Evolutionary conservation across 2,329 filamentous ascomycete species (phyloP).

Genomic region (Fusarium decemcellulare): DNA sequence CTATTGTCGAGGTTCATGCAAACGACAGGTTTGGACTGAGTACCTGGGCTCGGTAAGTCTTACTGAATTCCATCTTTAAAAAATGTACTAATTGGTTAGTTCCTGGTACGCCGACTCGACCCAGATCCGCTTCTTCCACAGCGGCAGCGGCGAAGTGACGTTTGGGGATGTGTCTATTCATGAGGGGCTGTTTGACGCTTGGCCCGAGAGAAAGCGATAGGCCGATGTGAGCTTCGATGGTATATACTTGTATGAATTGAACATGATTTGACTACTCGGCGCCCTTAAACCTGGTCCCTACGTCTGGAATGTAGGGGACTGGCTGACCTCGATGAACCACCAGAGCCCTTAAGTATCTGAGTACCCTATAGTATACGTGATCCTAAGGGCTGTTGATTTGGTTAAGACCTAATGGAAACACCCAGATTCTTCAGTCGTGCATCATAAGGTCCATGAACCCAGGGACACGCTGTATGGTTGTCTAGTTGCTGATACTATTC

Average conservation of each 20-base stretch:
- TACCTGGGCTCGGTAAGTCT: constrained; percentile 58
- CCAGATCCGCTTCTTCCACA: constrained; percentile 53
- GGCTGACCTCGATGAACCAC: no score
- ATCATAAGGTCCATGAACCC: no score
- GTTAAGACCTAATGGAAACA: no score
- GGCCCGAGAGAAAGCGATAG: constrained; percentile 49
- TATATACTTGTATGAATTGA: neutral
- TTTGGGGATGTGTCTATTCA: constrained; percentile 52
- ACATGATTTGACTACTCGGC: neutral
- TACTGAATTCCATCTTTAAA: neutral
- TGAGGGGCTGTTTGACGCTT: constrained; percentile 56
- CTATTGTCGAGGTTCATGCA: constrained; percentile 56
- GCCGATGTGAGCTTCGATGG: neutral
- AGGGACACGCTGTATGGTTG: no score
- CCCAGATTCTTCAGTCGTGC: no score
- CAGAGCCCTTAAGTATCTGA: no score
- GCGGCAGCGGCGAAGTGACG: constrained; percentile 48
- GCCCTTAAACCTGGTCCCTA: no score
- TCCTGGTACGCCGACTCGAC: constrained; percentile 55
- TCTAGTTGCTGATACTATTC: no score
- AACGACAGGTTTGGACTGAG: constrained; percentile 58
- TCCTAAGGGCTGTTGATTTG: no score
- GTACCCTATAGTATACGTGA: no score
- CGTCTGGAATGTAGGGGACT: no score
- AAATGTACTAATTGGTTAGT: constrained; percentile 43